These are phyloP conservation scores for Zygosaccharomyces bisporus DNA, from an alignment of 805 yeast genomes.

Conservation along the genomic window DNA sequence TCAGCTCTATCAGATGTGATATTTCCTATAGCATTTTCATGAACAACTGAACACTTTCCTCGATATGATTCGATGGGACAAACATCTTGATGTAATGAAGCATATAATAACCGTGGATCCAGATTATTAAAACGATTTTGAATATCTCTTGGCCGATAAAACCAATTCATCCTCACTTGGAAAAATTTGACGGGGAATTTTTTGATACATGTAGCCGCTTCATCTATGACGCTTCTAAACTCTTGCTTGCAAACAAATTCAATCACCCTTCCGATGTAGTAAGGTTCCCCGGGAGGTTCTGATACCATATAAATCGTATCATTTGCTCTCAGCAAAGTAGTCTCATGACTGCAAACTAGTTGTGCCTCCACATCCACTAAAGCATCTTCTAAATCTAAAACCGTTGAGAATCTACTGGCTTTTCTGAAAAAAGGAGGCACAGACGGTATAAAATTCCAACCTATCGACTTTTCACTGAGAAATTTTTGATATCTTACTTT, in stretches of 20 bases:
- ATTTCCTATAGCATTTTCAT: conserved; percentile 60
- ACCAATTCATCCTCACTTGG: conserved; percentile 79
- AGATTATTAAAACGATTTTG: conserved; percentile 46
- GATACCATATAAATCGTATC: conserved; percentile 80
- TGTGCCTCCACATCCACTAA: conserved; percentile 32
- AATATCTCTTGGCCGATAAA: conserved; percentile 82
- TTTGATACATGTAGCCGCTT: conserved; percentile 13
- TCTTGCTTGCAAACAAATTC: conserved; percentile 50
- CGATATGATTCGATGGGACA: conserved; percentile 75
- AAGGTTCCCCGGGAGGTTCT: conserved; percentile 94
- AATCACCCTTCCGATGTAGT: conserved; percentile 78
- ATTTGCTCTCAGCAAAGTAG: conserved; percentile 26
- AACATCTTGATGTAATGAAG: conserved; percentile 80
- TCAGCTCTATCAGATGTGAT: conserved; percentile 39
- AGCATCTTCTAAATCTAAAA: conserved; percentile 41
- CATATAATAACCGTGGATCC: conserved; percentile 74
- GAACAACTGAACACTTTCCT: conserved; percentile 70
- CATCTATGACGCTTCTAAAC: conserved; percentile 17
- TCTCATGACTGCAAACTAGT: conserved; percentile 22
- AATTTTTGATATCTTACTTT: conserved; percentile 25
- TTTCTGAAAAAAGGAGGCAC: conserved; percentile 32
- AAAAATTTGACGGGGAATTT: conserved; percentile 50
- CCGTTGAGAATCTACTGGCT: conserved; percentile 35
- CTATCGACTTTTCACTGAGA: conserved; percentile 21
- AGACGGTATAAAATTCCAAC: conserved; percentile 35